Base-by-base conservation (phyloP, 192 early-diverging fungal genomes). In the Diversispora eburnea region DNA sequence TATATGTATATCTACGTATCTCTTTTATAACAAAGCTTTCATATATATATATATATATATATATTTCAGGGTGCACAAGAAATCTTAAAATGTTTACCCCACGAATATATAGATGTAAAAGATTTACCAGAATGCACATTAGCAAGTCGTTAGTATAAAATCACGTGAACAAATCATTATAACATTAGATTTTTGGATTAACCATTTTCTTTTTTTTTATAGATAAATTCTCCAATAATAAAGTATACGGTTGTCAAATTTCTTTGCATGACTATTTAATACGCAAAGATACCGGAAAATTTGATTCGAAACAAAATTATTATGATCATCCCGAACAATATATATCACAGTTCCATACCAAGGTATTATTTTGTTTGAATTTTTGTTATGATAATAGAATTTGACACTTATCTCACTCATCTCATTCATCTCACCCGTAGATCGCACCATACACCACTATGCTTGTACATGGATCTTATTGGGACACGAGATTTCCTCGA, bases 391-490 rank as follows among this genome's bases (percentile, higher is more conserved):
- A 25, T 19, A 7, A 48, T 52, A 19, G 13, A 22, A 41, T 33
- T 33, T 33, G 25, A 2, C 25, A 33, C 46, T 59, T 81, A 52
- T n/a, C 5, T 73, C 43, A 67, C 3, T 25, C 54, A 41, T 43
- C 5, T 42, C 17, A 9, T 52, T 0, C 25, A 42, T 20, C 12
- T 39, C 19, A 47, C 62, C 60, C 57, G n/a, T 77, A 91, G 79
- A 88, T 98, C 78, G 95, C 95, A 4, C 97, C 97, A 3, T 95
- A 96, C 75, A 89, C 93, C 13, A 88, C 90, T 12, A 87, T 94
- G 78, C 81, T 98, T 22, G 82, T 96, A 61, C 98, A 97, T 67
- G 97, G 96, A 42, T 93, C 94, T 46, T 99, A 95, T 83, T 99
- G 97, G 97, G 91, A 94, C 76, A 67, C 80, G 15, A 81, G 85